Percentiles rank a stretch among this genome's conserved stretches.
Evolutionary conservation across 768 basidiomycete genomes (phyloP).

Genomic region (Boletus patriciae): DNA sequence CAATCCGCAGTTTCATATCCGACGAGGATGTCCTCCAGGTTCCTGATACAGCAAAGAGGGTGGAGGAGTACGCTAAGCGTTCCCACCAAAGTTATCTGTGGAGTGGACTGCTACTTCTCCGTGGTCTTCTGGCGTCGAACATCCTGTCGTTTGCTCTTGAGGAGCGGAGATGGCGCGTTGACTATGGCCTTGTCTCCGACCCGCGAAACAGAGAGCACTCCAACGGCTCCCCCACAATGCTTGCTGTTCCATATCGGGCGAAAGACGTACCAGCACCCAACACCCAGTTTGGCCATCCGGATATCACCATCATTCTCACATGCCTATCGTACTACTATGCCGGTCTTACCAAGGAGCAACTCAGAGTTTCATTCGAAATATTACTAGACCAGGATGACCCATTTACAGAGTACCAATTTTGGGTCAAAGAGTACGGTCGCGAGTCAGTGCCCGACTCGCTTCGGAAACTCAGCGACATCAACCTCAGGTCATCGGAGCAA

Average conservation of each 20-base stretch:
- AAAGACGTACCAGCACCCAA: constrained; percentile 34
- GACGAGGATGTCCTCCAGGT: not conserved
- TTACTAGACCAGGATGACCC: constrained; percentile 6
- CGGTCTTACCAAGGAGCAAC: not conserved
- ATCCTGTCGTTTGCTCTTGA: constrained; percentile 26
- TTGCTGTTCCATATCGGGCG: constrained; percentile 38
- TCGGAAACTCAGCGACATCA: not conserved
- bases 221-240: constrained; percentile 16
- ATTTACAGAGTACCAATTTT: not conserved
- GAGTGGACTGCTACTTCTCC: constrained; percentile 16
- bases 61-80: not conserved
- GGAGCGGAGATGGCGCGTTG: constrained; percentile 35
- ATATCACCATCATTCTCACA: constrained; percentile 32
- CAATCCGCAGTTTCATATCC: constrained; percentile 17
- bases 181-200: constrained; percentile 26
- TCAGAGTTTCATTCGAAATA: not conserved
- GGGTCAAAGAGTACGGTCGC: not conserved
- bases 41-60: not conserved
- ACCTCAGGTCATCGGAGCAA: constrained; percentile 7
- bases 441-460: not conserved
- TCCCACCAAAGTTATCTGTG: not conserved
- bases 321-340: constrained; percentile 35
- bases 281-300: constrained; percentile 39
- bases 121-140: constrained; percentile 31
- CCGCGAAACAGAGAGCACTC: no score